Percentiles rank a stretch among this genome's conserved stretches.
Conservation (phyloP, 129 eudicot species). For the Arctium lappa region DNA sequence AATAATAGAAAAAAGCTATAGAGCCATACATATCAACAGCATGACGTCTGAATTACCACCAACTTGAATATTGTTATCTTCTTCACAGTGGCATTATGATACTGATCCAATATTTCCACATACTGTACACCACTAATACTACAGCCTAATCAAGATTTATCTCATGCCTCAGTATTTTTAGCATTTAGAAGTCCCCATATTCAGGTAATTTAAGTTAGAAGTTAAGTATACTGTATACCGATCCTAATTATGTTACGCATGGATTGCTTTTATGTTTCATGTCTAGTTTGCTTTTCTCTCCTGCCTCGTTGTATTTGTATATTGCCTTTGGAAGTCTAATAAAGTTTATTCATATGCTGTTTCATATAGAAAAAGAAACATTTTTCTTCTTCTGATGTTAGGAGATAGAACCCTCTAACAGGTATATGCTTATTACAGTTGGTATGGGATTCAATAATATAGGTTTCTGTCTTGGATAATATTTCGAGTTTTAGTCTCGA, state of each 20-base stretch:
- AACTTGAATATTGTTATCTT: constrained; percentile 17
- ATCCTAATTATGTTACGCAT: not conserved
- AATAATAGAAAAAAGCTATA: not conserved
- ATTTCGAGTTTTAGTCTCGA: not conserved
- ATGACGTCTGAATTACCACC: constrained; percentile 4
- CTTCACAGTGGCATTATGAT: not conserved
- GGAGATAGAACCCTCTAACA: not conserved
- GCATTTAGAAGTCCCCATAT: not conserved
- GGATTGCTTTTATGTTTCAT: not conserved
- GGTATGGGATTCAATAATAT: not conserved
- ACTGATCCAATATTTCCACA: not conserved
- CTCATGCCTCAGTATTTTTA: not conserved
- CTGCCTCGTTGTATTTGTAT: too few species aligned
- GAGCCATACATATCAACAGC: not conserved
- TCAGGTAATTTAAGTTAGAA: not conserved
- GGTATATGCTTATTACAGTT: not conserved
- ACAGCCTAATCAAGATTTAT: not conserved
- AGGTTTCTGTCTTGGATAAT: not conserved
- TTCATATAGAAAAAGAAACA: not conserved
- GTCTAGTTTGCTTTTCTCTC: not conserved
- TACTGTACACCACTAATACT: not conserved
- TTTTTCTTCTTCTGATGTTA: not conserved
- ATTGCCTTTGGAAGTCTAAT: not conserved
- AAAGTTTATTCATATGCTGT: not conserved
- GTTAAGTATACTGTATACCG: not conserved